Percentiles rank a stretch among this genome's conserved stretches.
These are phyloP conservation scores for Nannochloropsis salina DNA, from an alignment of 108 stramenopile species.

Conservation along the genomic window DNA sequence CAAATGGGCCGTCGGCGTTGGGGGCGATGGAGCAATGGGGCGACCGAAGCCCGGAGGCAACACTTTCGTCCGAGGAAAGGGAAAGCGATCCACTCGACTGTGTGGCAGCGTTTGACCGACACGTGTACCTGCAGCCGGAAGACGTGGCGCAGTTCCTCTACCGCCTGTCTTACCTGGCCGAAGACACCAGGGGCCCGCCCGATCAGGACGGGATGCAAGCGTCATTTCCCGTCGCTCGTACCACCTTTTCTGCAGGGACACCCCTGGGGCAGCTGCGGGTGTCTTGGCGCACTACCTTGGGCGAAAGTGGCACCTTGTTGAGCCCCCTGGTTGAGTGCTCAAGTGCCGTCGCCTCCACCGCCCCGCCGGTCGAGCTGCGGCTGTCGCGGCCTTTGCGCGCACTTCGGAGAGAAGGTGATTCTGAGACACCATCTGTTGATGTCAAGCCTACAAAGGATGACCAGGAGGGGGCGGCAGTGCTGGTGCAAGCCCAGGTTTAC, in stretches of 20 bases:
- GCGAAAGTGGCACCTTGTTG: neutral
- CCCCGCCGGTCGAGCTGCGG: neutral
- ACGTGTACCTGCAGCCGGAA: constrained; percentile 16
- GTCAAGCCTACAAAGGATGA: neutral
- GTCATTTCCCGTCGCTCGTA: neutral
- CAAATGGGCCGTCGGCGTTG: neutral
- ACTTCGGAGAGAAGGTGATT: neutral
- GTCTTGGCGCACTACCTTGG: neutral
- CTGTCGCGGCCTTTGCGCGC: neutral
- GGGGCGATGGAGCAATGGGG: neutral
- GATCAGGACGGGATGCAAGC: neutral
- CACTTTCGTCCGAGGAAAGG: too few relatives aligned
- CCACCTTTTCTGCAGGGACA: neutral
- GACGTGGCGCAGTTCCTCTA: neutral
- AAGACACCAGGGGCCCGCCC: neutral
- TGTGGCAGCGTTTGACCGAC: neutral
- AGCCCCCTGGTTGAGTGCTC: neutral
- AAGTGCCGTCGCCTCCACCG: neutral
- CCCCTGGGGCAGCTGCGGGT: constrained; percentile 4
- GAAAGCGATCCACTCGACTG: neutral
- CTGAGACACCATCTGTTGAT: too few relatives aligned
- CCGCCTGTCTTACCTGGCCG: neutral
- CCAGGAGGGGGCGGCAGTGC: neutral
- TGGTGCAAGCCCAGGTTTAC: neutral
- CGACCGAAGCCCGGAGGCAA: neutral